Base-by-base conservation (phyloP, 495 filamentous ascomycete genomes). In the Talaromyces trachyspermus region DNA sequence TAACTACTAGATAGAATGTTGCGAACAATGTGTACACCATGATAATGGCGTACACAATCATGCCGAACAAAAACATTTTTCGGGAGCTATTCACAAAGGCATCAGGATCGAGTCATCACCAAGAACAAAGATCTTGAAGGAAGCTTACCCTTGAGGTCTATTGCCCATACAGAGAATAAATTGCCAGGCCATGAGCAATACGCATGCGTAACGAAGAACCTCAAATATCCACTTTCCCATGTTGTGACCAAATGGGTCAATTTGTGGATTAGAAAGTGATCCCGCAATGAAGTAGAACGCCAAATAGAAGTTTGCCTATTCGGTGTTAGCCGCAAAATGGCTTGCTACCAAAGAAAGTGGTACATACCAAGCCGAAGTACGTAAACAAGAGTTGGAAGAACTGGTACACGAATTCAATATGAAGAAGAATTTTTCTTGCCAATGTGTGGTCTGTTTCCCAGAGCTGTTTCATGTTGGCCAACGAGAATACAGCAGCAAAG, bases 101-200 rank as follows among this genome's bases (percentile, higher is more conserved):
- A n/a, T n/a, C n/a, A n/a, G n/a, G n/a, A n/a, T n/a, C n/a, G n/a
- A n/a, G n/a, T n/a, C n/a, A n/a, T n/a, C n/a, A n/a, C n/a, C n/a
- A n/a, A n/a, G n/a, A n/a, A n/a, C n/a, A n/a, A n/a, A n/a, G n/a
- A 7, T 22, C 40, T 4, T 18, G 11, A 30, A 20, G 15, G 17
- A 6, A 11, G 51, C 72, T 64, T 64, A 79, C 76, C 92, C 94
- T 69, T 99, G 94, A 14, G 94, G 94, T 32, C 94, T 83, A 67
- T 99, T 99, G 41, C 94, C 94, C 70, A 99, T 88, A n/a, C 86
- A 92, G 15, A 99, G 78, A 59, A 99, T 95, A 63, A 99, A 98
- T 61, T 97, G 92, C 49, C 87, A 84, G 65, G 81, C 86, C 65
- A 96, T 95, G 40, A 95, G 76, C 27, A 98, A 72, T 5, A 95